Percentiles rank a stretch among this genome's conserved stretches.
These are phyloP conservation scores for Cenchrus fungigraminus DNA, from an alignment of 176 grass and related monocot species.

Conservation along the genomic window DNA sequence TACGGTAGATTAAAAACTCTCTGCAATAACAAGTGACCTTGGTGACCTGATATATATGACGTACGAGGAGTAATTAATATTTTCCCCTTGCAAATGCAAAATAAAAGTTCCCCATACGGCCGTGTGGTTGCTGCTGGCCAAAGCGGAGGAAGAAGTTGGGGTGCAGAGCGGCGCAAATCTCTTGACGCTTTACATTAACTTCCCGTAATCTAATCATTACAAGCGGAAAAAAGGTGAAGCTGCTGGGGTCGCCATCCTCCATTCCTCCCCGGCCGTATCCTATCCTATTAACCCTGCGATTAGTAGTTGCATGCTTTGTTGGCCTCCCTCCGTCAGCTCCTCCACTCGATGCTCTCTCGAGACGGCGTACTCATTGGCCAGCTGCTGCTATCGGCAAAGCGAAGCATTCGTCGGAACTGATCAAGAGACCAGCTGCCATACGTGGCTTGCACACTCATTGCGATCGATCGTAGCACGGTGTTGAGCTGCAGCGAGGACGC, in stretches of 20 bases:
- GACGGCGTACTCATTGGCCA: not conserved
- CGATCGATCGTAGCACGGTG: not conserved
- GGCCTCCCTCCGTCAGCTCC: not conserved
- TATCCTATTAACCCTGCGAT: slow-evolving; percentile 7
- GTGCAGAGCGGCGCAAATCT: slow-evolving; percentile 38
- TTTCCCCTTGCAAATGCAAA: not conserved
- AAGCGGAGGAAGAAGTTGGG: slow-evolving; percentile 32
- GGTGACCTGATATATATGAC: not conserved
- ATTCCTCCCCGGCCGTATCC: not conserved
- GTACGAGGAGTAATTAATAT: not conserved
- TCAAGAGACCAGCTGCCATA: not conserved
- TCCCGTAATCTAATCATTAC: slow-evolving; percentile 57
- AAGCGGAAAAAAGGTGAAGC: slow-evolving; percentile 7
- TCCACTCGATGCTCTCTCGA: not conserved
- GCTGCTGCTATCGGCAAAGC: not conserved
- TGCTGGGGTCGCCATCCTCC: not conserved
- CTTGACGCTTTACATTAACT: slow-evolving; percentile 38
- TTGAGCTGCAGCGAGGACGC: not conserved
- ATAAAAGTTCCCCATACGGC: slow-evolving; percentile 2
- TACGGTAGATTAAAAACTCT: too few relatives aligned
- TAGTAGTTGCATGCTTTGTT: slow-evolving; percentile 26
- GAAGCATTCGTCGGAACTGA: slow-evolving; percentile 13
- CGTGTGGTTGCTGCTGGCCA: slow-evolving; percentile 9
- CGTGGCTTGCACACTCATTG: slow-evolving; percentile 22
- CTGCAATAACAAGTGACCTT: not conserved